phyloP scores from a whole-genome alignment of 23 red algal genomes.

The Agarophyton chilense region DNA sequence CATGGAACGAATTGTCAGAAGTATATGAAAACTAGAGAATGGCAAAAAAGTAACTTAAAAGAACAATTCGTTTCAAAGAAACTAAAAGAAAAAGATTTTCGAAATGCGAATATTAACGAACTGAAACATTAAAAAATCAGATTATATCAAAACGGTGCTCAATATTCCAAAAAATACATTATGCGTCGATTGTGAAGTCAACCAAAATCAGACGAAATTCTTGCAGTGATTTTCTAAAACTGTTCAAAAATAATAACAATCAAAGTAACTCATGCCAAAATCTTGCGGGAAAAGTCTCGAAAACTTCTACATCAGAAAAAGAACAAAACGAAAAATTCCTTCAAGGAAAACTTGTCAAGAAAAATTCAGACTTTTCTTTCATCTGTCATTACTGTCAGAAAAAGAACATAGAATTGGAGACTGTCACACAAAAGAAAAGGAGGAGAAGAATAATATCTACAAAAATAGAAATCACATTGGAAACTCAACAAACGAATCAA shows the following conservation, averaged over 20 bases:
- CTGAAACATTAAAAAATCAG: not conserved
- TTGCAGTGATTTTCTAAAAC: not conserved
- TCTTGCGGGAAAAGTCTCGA: not conserved
- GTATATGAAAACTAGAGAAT: not conserved
- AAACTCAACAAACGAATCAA: too few species aligned
- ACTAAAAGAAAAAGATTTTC: not conserved
- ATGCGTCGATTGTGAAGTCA: not conserved
- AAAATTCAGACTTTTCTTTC: too few species aligned
- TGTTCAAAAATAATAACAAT: not conserved
- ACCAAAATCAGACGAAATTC: not conserved
- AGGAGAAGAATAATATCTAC: too few species aligned
- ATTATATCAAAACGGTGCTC: not conserved
- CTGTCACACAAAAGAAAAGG: too few species aligned
- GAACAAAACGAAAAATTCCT: too few species aligned
- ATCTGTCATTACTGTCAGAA: too few species aligned
- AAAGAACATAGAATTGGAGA: too few species aligned
- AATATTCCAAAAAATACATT: not conserved
- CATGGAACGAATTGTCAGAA: not conserved
- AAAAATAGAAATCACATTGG: too few species aligned
- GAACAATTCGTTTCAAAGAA: not conserved
- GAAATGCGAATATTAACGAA: not conserved
- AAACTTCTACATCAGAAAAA: too few species aligned
- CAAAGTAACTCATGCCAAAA: not conserved
- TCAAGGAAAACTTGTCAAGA: too few species aligned
- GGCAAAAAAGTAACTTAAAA: not conserved